Base-by-base conservation (phyloP, 768 basidiomycete species). In the Pleurotus eryngii region DNA sequence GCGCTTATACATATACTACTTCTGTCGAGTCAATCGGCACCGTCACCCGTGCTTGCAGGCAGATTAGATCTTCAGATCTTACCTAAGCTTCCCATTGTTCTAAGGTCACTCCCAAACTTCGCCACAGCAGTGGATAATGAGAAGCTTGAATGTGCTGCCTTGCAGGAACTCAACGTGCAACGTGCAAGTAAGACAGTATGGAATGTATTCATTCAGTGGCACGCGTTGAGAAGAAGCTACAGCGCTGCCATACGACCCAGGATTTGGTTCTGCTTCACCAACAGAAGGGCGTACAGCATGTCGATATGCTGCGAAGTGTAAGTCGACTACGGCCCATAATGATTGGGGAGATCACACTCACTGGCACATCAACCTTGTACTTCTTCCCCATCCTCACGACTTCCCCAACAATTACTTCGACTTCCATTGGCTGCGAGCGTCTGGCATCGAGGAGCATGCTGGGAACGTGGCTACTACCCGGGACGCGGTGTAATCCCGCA, bases 401-500 rank as follows among this genome's bases (percentile, higher is more conserved):
- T 58, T 85, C 80, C 0, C 87, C 86, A 3, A 87, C 58, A 42
- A 88, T 83, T 11, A 79, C 83, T 65, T 88, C 86, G 1, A 88
- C 80, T 69, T 89, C 87, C 58, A 87, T 79, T 39, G 87, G 84
- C 54, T 73, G 73, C 2, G 77, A 80, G 48, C 72, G 76, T 63
- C 80, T 73, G 18, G 73, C 72, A 64, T 87, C 86, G 4, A 86
- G 72, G 35, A 86, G 71, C 84, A 87, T 87, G 63, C 86, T 87
- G 3, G 83, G 78, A 49, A 75, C 72, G 49, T 84, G 79, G 6
- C 54, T 72, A 60, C 73, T 78, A 2, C 79, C 73, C 2, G 84
- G 74, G 22, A 60, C 60, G 30, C 61, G 64, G 59, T 86, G 76
- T 30, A 78, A 24, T 9, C 61, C 59, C 46, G 68, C 69, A 3